Base-by-base conservation (phyloP, 768 basidiomycete genomes). In the Pleurotus tuoliensis region DNA sequence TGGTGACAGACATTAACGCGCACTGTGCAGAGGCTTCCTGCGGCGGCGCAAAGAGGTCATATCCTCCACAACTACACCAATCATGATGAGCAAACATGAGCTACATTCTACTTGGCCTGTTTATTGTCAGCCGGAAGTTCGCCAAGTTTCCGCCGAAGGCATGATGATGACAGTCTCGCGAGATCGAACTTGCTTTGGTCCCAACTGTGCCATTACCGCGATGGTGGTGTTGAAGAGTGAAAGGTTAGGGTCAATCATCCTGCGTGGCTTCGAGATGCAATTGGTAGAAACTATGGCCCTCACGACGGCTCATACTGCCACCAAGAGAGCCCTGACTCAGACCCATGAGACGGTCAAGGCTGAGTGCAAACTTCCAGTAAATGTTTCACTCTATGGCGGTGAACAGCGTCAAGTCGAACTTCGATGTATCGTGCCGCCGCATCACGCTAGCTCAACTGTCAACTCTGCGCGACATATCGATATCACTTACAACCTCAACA, bases 101-200 rank as follows among this genome's bases (percentile, higher is more conserved):
- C 75, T 95, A 5, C 94, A 96, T 65, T 89, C 93, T 3, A 87
- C 91, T 1, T 97, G 94, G 94, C 94, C 94, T 2, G 81, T 95
- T 27, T 96, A 93, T 66, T 82, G 82, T 48, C 89, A 92, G 66
- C 81, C 82, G 9, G 90, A 93, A 63, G 79, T 78, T 34, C 87
- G 90, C n/a, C 77, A 81, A 13, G 71, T 83, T 15, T 64, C 75
- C 2, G 82, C 86, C 59, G 87, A 92, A 3, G 87, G 86, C 24
- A 79, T 93, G 15, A 85, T 80, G 20, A 82, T 97, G 58, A 83
- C 80, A 44, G 87, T 94, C 16, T 84, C 90, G 24, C 86, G 94
- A 38, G 77, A 77, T 22, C 79, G 83, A 57, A 87, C 87, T 5
- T 95, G 94, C 63, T 93, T 87, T 62, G 92, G 92, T 1, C 91